Evolutionary conservation across 805 yeast species (phyloP), one percentile per base, ranked within the genome.

Genomic region (Pichia occidentalis): DNA sequence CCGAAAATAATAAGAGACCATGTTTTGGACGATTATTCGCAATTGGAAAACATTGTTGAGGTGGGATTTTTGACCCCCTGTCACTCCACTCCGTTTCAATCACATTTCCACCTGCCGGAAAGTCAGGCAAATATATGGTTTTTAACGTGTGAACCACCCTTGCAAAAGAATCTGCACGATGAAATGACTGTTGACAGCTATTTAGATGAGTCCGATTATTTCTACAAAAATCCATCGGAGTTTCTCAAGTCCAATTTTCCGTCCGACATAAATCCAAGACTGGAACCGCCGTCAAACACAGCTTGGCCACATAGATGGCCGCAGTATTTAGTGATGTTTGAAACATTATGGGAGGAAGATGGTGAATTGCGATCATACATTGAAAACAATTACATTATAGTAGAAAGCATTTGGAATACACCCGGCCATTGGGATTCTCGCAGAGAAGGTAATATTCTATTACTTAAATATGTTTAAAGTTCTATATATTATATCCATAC

Each of bases 31-130:
- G 19, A 14, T 12, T 19, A 19, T 16, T 8, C 18, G 7, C 16
- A n/a, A 8, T 3, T 5, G 13, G 16, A 14, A 2, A 9, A 54
- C 4, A 67, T 74, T 8, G 44, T 59, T 7, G 68, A 82, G 1
- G 61, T 88, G 21, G 95, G 96, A 0, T 85, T 92, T 49, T 58
- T 92, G 12, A 86, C 88, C 54, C 98, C 99, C 0, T 92, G 99
- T 52, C 99, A 92, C 58, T 88, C 97, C 0, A 90, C 97, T 0
- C 99, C 98, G 2, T 84, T 92, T 78, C 95, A 86, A 53, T 75
- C 92, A 19, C 77, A 82, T 54, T 60, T 92, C 28, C 95, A 88
- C 52, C 61, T 83, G 17, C 56, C 64, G 8, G 55, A 63, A 13
- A 49, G 50, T 2, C 48, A 55, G 1, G 70, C 73, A 10, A 44